Evolutionary conservation across 73 alveolate genomes (phyloP).

Genomic region (Symbiodinium pilosum): DNA sequence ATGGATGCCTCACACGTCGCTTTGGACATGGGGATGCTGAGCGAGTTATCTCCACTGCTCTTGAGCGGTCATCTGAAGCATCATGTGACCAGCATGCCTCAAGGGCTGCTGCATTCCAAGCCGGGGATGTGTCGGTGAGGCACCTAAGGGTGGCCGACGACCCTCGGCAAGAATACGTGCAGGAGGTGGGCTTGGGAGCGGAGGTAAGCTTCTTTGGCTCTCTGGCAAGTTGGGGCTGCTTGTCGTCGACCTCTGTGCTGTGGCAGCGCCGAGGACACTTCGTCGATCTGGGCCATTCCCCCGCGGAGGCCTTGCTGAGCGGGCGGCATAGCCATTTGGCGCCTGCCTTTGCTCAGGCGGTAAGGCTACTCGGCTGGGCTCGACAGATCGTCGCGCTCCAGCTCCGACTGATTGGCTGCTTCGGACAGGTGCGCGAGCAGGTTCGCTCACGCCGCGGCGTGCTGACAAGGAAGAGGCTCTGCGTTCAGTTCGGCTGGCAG

Average conservation of each 20-base stretch:
- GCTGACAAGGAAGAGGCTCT: not conserved
- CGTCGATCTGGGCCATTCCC: not conserved
- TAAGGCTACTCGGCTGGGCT: not conserved
- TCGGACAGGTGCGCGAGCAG: not conserved
- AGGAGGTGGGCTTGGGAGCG: not conserved
- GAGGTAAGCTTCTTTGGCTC: no score
- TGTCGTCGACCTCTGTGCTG: not conserved
- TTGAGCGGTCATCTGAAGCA: not conserved
- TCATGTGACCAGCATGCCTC: not conserved
- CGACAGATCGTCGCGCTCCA: not conserved
- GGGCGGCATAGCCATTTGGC: not conserved
- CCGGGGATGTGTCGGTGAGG: not conserved
- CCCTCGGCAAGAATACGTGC: not conserved
- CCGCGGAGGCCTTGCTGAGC: not conserved
- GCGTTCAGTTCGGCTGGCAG: not conserved
- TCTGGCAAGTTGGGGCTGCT: not conserved
- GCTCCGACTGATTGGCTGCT: slow-evolving; percentile 15
- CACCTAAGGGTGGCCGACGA: not conserved
- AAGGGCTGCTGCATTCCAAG: not conserved
- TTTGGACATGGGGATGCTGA: not conserved
- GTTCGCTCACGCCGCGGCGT: not conserved
- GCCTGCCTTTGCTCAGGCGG: not conserved
- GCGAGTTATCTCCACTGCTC: not conserved
- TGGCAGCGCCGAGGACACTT: no score
- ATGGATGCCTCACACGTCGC: not conserved